Percentiles rank a stretch among this genome's conserved stretches.
These are phyloP conservation scores for Boletus edulis DNA, from an alignment of 768 basidiomycete species.

Conservation along the genomic window DNA sequence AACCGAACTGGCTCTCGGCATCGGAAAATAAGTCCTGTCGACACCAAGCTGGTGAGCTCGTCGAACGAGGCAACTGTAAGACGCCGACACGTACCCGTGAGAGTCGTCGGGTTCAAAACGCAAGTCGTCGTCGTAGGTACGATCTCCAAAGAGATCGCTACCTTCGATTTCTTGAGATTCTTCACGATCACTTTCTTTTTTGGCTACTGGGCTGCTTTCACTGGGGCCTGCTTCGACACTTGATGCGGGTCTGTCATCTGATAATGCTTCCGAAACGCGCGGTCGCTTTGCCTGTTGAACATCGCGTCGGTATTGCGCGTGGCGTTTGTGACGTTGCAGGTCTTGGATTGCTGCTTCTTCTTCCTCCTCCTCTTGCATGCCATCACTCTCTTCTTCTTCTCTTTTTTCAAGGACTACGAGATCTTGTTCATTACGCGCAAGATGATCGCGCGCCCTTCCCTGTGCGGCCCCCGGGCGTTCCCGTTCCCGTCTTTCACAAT, in stretches of 20 bases:
- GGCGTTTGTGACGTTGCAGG: conserved; percentile 14
- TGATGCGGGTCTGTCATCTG: background rate
- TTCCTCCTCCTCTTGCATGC: background rate
- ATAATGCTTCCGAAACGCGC: conserved; percentile 1
- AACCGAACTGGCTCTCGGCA: background rate
- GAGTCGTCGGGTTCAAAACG: background rate
- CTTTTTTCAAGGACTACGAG: background rate
- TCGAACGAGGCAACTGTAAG: background rate
- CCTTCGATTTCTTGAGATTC: conserved; percentile 12
- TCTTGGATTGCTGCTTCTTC: background rate
- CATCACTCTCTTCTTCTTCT: conserved; percentile 4
- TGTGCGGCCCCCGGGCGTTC: background rate
- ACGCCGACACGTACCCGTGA: conserved; percentile 12
- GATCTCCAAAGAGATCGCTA: conserved; percentile 24
- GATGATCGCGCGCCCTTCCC: background rate
- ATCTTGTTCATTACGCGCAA: background rate
- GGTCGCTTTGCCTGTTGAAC: conserved; percentile 11
- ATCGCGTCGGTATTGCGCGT: background rate
- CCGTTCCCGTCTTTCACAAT: background rate
- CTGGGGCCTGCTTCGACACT: background rate
- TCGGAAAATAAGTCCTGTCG: conserved; percentile 3
- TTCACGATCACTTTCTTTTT: background rate
- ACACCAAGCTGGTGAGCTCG: background rate
- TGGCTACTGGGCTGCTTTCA: background rate
- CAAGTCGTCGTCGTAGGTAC: background rate